phyloP scores from a whole-genome alignment of 495 filamentous ascomycete genomes.

The Penicillium canariense region DNA sequence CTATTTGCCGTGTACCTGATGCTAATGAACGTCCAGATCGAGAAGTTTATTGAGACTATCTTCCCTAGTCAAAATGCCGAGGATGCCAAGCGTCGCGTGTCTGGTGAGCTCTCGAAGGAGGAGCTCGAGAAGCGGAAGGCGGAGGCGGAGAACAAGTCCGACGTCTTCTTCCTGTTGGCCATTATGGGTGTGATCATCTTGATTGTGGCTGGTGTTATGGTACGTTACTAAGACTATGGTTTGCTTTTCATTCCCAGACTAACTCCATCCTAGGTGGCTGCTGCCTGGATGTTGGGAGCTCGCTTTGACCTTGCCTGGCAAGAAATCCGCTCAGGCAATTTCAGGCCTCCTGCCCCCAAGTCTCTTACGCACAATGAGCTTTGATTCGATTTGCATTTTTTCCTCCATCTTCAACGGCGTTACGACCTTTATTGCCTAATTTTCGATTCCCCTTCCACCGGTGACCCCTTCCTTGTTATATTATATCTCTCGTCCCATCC shows the following conservation, averaged over 20 bases:
- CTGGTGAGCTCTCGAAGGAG: constrained; percentile 39
- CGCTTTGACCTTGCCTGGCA: constrained; percentile 62
- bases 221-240: constrained; percentile 32
- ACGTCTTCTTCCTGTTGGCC: constrained; percentile 59
- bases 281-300: constrained; percentile 67
- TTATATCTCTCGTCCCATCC: constrained; percentile 21
- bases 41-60: constrained; percentile 94
- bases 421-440: constrained; percentile 34
- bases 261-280: constrained; percentile 52
- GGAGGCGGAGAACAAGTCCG: constrained; percentile 51
- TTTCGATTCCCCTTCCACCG: constrained; percentile 30
- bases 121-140: constrained; percentile 48
- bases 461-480: constrained; percentile 30
- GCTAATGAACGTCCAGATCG: constrained; percentile 60
- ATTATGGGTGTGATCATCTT: constrained; percentile 59
- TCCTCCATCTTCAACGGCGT: constrained; percentile 27
- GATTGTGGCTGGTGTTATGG: constrained; percentile 65
- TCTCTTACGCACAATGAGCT: constrained; percentile 21
- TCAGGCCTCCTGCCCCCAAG: constrained; percentile 25
- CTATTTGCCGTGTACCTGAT: not conserved
- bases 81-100: constrained; percentile 38
- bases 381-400: constrained; percentile 11
- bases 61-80: constrained; percentile 72
- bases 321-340: constrained; percentile 53
- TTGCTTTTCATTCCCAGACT: not conserved